Conservation (phyloP, 345 rosid genomes). For the Firmiana major region DNA sequence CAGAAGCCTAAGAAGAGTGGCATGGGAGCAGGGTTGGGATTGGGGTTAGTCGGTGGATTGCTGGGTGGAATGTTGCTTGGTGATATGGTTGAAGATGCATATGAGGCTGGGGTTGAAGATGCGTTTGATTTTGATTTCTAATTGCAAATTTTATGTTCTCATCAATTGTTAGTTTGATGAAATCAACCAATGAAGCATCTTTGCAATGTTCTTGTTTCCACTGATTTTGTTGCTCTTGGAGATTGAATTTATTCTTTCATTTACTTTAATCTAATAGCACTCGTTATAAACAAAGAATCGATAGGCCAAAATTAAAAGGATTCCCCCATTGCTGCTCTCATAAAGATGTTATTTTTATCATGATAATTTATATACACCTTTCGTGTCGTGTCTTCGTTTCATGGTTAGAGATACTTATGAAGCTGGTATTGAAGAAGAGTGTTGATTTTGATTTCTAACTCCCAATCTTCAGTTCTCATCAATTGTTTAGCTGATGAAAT, state of each 20-base stretch:
- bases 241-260: too few relatives aligned
- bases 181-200: neutral
- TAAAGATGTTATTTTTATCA: too few relatives aligned
- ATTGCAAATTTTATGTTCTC: neutral
- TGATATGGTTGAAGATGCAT: slow-evolving; percentile 28
- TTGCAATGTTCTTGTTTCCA: too few relatives aligned
- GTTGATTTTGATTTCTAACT: slow-evolving; percentile 14
- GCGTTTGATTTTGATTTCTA: slow-evolving; percentile 17
- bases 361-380: too few relatives aligned
- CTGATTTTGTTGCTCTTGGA: too few relatives aligned
- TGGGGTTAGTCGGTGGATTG: slow-evolving; percentile 38
- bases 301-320: neutral
- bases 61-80: slow-evolving; percentile 38
- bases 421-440: slow-evolving; percentile 5
- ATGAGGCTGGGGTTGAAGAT: slow-evolving; percentile 2
- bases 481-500: too few relatives aligned
- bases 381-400: too few relatives aligned
- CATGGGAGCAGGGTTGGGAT: slow-evolving; percentile 25
- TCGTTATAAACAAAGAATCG: too few relatives aligned
- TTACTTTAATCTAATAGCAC: too few relatives aligned
- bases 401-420: slow-evolving; percentile 24
- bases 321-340: neutral
- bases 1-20: slow-evolving; percentile 25
- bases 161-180: too few relatives aligned
- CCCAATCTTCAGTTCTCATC: neutral